A percentile compares a stretch with the other conserved stretches of the same genome.
These are phyloP conservation scores for Cutaneotrichosporon sp. DNA, from an alignment of 1,284 basidiomycete genomes.

Conservation along the genomic window DNA sequence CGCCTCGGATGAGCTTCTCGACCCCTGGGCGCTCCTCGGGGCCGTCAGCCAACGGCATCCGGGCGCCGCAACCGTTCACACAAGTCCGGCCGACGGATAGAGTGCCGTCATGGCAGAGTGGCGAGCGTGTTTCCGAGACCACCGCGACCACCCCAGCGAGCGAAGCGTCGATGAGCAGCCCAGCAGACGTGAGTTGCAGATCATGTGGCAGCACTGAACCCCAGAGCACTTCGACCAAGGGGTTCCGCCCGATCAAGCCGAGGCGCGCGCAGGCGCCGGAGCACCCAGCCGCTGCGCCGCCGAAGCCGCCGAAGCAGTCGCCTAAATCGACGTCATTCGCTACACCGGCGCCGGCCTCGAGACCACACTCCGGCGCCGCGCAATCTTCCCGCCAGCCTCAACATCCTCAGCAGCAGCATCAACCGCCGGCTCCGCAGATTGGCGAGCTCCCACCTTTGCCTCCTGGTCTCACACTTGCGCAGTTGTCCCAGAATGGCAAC, in stretches of 20 bases:
- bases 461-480: conserved; percentile 46
- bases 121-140: not conserved
- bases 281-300: conserved; percentile 24
- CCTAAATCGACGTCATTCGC: conserved; percentile 14
- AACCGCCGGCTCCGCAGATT: not conserved
- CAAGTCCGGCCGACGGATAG: not conserved
- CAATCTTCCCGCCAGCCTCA: conserved; percentile 12
- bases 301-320: conserved; percentile 22
- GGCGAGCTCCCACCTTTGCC: conserved; percentile 46
- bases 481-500: conserved; percentile 47
- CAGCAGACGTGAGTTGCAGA: conserved; percentile 32
- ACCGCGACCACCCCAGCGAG: not conserved
- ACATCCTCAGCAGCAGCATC: conserved; percentile 6
- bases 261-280: conserved; percentile 28
- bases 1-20: not conserved
- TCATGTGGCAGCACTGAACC: not conserved
- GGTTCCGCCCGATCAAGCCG: conserved; percentile 30
- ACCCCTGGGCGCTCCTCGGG: not conserved
- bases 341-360: conserved; percentile 1
- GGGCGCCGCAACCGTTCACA: not conserved
- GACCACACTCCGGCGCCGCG: conserved; percentile 5
- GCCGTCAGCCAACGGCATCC: not conserved
- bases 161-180: conserved; percentile 26
- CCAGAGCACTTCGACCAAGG: conserved; percentile 18
- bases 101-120: not conserved